Evolutionary conservation across 2,329 filamentous ascomycete genomes (phyloP), one percentile per base, ranked within the genome.

Genomic region (Endocalyx cinctus): DNA sequence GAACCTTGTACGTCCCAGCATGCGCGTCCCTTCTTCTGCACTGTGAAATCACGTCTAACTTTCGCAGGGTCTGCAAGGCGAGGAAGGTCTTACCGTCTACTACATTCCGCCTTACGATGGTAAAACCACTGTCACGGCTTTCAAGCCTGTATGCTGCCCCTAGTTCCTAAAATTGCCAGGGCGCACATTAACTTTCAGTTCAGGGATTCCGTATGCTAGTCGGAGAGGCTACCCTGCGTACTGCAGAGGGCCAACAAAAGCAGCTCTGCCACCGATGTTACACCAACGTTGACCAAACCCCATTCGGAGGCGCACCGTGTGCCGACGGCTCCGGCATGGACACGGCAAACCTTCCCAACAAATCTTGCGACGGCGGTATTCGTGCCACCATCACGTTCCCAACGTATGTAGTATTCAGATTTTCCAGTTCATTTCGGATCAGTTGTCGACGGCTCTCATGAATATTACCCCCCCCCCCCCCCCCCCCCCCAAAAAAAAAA

Each of bases 341-440:
- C 20, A 41, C 37, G 1, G 26, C 45, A 2, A 32, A 38, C 5
- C 42, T 50, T 3, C 47, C 47, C 7, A 17, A 25, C 20, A 44
- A 43, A 34, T 12, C 31, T 13, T 50, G 47, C 17, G 39, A 29
- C 12, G 27, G 48, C 35, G 16, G 50, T 6, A 58, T 58, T 31
- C 53, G 63, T 43, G 54, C 64, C 27, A 65, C 64, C 15, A 58
- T 63, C 42, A 60, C 60, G 12, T 66, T 68, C 47, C 66, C 65
- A 17, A 59, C 55, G 16, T n/a, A n/a, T n/a, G n/a, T n/a, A n/a
- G n/a, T n/a, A n/a, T n/a, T n/a, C n/a, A n/a, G n/a, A n/a, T n/a
- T n/a, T n/a, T n/a, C n/a, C n/a, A n/a, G n/a, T n/a, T n/a, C n/a
- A n/a, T n/a, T n/a, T n/a, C n/a, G n/a, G n/a, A n/a, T n/a, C n/a